A percentile compares a stretch with the other conserved stretches of the same genome.
These are phyloP conservation scores for Hypoxylon sp. DNA, from an alignment of 2,329 filamentous ascomycete genomes.

Conservation along the genomic window DNA sequence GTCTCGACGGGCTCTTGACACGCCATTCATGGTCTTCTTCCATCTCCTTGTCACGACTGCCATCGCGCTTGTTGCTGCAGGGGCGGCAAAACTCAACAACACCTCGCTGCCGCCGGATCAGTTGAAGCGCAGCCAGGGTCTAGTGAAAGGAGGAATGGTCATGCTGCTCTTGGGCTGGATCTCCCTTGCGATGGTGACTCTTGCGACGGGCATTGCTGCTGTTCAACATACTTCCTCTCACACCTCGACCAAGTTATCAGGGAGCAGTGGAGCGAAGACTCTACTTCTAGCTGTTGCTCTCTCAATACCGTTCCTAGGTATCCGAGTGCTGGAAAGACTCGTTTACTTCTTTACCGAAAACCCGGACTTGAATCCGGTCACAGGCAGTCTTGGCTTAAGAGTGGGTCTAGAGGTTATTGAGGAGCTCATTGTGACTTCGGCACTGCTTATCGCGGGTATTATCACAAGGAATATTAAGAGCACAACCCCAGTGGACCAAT, in stretches of 20 bases:
- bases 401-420: conserved; percentile 46
- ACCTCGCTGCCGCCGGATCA: conserved; percentile 26
- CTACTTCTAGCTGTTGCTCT: conserved; percentile 43
- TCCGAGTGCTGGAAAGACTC: conserved; percentile 44
- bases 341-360: conserved; percentile 46
- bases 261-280: conserved; percentile 15
- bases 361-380: conserved; percentile 41
- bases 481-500: background rate
- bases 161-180: conserved; percentile 46
- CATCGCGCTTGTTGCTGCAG: conserved; percentile 46
- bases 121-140: conserved; percentile 16
- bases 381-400: conserved; percentile 40
- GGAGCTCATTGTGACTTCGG: conserved; percentile 45
- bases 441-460: conserved; percentile 43
- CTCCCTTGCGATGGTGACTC: conserved; percentile 30
- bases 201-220: conserved; percentile 15
- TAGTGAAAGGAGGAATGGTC: conserved; percentile 46
- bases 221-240: conserved; percentile 1
- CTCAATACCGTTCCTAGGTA: conserved; percentile 45
- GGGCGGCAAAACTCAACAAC: conserved; percentile 41
- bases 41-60: conserved; percentile 46
- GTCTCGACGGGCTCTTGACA: conserved; percentile 28
- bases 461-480: conserved; percentile 38
- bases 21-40: conserved; percentile 39
- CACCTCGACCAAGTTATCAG: conserved; percentile 4